Evolutionary conservation across 2,329 filamentous ascomycete species (phyloP).

Genomic region (Aspergillus texensis): DNA sequence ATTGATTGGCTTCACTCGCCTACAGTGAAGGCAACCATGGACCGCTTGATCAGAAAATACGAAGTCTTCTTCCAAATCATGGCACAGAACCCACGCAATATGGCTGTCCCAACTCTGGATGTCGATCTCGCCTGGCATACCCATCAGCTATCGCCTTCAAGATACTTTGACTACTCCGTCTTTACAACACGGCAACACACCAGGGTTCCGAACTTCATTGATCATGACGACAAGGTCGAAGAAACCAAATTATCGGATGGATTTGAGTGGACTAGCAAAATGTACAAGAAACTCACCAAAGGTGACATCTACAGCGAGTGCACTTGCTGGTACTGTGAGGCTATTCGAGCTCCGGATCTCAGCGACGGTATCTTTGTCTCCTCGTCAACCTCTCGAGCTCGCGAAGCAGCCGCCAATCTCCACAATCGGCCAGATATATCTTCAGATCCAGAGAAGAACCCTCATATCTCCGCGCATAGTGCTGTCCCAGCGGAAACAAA

Average conservation of each 20-base stretch:
- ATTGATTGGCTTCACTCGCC: constrained; percentile 81
- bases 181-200: constrained; percentile 31
- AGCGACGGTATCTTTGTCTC: constrained; percentile 45
- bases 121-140: constrained; percentile 61
- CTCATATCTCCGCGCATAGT: constrained; percentile 75
- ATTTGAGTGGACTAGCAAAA: constrained; percentile 74
- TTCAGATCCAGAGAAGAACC: constrained; percentile 56
- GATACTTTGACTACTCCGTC: constrained; percentile 65
- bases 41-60: constrained; percentile 62
- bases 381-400: constrained; percentile 54
- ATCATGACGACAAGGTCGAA: constrained; percentile 83
- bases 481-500: constrained; percentile 51
- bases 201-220: constrained; percentile 60
- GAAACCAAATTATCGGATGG: constrained; percentile 64
- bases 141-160: constrained; percentile 68
- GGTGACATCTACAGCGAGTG: constrained; percentile 59
- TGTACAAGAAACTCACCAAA: constrained; percentile 66
- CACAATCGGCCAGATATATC: constrained; percentile 48
- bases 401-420: constrained; percentile 51
- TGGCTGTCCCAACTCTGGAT: constrained; percentile 41
- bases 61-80: constrained; percentile 49
- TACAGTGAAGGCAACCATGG: constrained; percentile 64
- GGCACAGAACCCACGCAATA: constrained; percentile 34
- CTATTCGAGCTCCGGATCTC: constrained; percentile 61
- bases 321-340: constrained; percentile 66